Evolutionary conservation across 306 rosid genomes (phyloP).

Genomic region (Biancaea sappan): DNA sequence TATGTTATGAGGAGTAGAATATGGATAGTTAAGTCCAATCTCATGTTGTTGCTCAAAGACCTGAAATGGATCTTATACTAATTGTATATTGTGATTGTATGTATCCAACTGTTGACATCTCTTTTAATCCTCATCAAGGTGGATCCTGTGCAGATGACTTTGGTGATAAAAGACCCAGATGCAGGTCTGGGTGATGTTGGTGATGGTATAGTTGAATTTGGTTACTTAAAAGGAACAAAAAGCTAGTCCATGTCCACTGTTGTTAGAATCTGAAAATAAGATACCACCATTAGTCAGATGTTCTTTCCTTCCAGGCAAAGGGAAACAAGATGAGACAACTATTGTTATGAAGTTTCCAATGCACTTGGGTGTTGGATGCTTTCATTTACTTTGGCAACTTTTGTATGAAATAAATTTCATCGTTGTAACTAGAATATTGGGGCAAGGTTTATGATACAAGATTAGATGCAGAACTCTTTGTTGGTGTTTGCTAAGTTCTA

Average conservation of each 20-base stretch:
- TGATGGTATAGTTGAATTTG: neutral
- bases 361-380: neutral
- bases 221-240: too few species aligned
- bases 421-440: constrained; percentile 1
- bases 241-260: neutral
- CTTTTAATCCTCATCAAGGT: neutral
- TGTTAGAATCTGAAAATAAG: neutral
- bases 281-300: neutral
- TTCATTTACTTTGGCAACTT: neutral
- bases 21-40: neutral
- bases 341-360: neutral
- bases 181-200: neutral
- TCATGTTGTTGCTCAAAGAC: neutral
- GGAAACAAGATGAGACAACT: neutral
- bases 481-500: neutral
- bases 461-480: neutral
- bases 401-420: neutral
- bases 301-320: constrained; percentile 5
- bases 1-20: neutral
- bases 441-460: neutral
- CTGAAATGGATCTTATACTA: neutral
- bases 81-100: neutral
- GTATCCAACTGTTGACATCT: neutral
- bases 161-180: neutral
- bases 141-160: neutral